Base-by-base conservation (phyloP, 371 early-diverging fungal genomes). In the Actinomortierella wolfii region DNA sequence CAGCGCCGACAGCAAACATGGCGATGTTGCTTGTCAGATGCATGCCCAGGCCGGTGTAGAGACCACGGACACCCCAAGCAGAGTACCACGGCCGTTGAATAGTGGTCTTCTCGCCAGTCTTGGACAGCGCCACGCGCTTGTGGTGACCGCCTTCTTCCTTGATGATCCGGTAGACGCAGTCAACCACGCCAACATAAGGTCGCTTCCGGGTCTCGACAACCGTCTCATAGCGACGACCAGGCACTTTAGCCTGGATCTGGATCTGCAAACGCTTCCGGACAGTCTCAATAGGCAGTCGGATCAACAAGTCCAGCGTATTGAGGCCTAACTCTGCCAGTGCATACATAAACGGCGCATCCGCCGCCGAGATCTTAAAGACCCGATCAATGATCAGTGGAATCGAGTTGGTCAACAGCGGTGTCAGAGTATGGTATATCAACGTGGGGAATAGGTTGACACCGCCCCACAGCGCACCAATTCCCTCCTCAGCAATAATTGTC, bases 211-310 rank as follows among this genome's bases (percentile, higher is more conserved):
- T 56, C 9, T 83, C 82, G 13, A 97, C 95, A 20, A 84, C 74
- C 1, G 92, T 82, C 18, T 87, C 81, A 67, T 89, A 93, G 20
- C 74, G 70, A 52, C 81, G 45, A 34, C 46, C 48, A 7, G 25
- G 45, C 18, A 21, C 25, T 24, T 63, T 48, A 26, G 81, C 64
- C 52, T 82, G 77, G 26, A 80, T 74, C 70, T 96, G 96, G 39
- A 89, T 86, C 52, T 92, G 91, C 56, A 98, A 76, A 21, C 97
- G 82, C 46, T 89, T 85, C 17, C 95, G 83, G 44, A 94, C 84
- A 5, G 96, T 96, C 56, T 97, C 95, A 17, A 98, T 67, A 1
- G 98, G 98, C 52, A 96, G 58, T 44, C 88, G 85, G 11, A 97
- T 79, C 40, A 87, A 51, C 7, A 94, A 77, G 14, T 94, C 89